A percentile compares a stretch with the other conserved stretches of the same genome.
These are phyloP conservation scores for Hyparrhenia diplandra DNA, from an alignment of 176 grass and related monocot species.

Conservation along the genomic window DNA sequence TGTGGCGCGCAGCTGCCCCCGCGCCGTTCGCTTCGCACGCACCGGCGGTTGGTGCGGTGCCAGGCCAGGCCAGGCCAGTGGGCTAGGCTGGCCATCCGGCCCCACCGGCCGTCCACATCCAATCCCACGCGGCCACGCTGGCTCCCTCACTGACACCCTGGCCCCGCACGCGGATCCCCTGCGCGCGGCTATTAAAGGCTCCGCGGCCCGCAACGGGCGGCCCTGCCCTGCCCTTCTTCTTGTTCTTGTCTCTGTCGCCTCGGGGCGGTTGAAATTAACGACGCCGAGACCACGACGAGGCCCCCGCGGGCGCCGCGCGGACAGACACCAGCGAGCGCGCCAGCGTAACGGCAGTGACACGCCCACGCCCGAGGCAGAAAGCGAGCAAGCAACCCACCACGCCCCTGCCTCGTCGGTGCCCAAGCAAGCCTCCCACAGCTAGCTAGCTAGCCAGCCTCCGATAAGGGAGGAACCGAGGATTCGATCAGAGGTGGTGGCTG, in stretches of 20 bases:
- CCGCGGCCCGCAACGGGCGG: not conserved
- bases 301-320: too few relatives aligned
- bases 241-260: not conserved
- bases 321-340: too few relatives aligned
- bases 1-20: too few relatives aligned
- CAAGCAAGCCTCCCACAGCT: not conserved
- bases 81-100: not conserved
- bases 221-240: not conserved
- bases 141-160: not conserved
- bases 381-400: not conserved
- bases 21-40: too few relatives aligned
- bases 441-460: not conserved
- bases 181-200: slow-evolving; percentile 40
- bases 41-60: slow-evolving; percentile 20
- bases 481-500: not conserved
- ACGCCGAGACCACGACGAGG: not conserved
- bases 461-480: not conserved
- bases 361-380: too few relatives aligned
- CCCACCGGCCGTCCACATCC: slow-evolving; percentile 8
- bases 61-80: too few relatives aligned
- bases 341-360: not conserved
- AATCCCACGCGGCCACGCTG: slow-evolving; percentile 9
- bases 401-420: not conserved
- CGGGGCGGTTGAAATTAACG: slow-evolving; percentile 19
- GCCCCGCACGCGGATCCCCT: slow-evolving; percentile 40